phyloP scores from a whole-genome alignment of 2,329 filamentous ascomycete genomes.

The Metarhizium album region DNA sequence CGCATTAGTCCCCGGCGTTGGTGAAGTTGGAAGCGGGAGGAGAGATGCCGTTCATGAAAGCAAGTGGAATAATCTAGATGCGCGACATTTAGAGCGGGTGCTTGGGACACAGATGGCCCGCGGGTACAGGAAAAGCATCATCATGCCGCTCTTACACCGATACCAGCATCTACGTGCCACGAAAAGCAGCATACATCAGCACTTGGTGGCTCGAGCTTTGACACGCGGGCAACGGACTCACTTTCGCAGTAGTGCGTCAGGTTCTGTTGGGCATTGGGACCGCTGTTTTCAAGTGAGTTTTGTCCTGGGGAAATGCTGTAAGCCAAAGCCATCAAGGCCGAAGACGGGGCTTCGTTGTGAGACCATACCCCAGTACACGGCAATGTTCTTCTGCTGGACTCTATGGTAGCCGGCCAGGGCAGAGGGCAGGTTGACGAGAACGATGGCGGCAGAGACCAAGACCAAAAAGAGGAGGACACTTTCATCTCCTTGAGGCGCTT shows the following conservation, averaged over 20 bases:
- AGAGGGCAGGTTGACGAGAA: conserved; percentile 17
- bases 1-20: conserved; percentile 50
- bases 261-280: conserved; percentile 38
- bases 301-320: conserved; percentile 32
- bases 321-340: not conserved
- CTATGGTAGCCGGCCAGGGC: conserved; percentile 34
- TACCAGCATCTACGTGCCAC: conserved; percentile 26
- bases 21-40: conserved; percentile 51
- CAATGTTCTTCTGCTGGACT: conserved; percentile 40
- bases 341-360: not conserved
- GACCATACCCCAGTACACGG: conserved; percentile 53
- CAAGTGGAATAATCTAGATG: conserved; percentile 44
- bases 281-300: conserved; percentile 44
- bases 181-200: not conserved
- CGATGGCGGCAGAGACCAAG: conserved; percentile 10
- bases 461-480: conserved; percentile 6
- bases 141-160: conserved; percentile 29
- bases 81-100: conserved; percentile 1
- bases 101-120: not conserved
- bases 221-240: conserved; percentile 21
- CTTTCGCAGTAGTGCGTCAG: conserved; percentile 49
- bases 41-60: conserved; percentile 50
- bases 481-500: not conserved
- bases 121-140: not conserved
- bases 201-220: not conserved